Evolutionary conservation across 2,329 filamentous ascomycete genomes (phyloP).

Genomic region (Cladosporium phlei): DNA sequence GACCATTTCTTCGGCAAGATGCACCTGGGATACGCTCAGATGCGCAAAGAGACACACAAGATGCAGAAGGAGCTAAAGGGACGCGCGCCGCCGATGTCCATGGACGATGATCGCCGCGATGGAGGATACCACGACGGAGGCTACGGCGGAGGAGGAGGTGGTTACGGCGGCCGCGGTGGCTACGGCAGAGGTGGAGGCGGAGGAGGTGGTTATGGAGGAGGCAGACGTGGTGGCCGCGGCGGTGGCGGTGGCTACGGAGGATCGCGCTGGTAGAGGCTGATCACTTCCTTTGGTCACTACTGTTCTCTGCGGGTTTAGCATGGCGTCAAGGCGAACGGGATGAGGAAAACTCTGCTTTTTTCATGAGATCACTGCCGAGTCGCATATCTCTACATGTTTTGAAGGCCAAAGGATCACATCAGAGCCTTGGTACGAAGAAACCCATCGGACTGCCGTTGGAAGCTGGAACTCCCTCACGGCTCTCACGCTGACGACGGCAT

Average conservation of each 20-base stretch:
- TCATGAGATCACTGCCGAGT: neutral
- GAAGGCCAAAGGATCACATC: no score
- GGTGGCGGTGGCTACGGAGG: conserved; percentile 3
- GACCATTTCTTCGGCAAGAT: conserved; percentile 99
- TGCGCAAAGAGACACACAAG: conserved; percentile 88
- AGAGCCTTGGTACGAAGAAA: no score
- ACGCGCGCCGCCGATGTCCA: conserved; percentile 52
- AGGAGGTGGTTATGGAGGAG: neutral
- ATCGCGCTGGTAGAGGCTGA: conserved; percentile 8
- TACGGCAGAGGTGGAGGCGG: conserved; percentile 2
- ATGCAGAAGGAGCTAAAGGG: conserved; percentile 83
- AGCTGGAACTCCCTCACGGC: no score
- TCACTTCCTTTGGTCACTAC: conserved; percentile 2
- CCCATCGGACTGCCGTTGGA: no score
- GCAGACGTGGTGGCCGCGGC: conserved; percentile 3
- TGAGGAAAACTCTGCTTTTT: conserved; percentile 1
- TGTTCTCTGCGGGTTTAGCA: conserved; percentile 1
- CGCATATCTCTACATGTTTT: no score
- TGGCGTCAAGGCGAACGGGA: conserved; percentile 4
- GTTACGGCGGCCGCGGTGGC: conserved; percentile 17
- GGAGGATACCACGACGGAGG: conserved; percentile 31
- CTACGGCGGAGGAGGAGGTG: conserved; percentile 36
- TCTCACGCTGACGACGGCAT: no score
- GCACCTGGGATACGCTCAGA: conserved; percentile 96
- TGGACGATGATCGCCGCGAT: conserved; percentile 37